A percentile compares a stretch with the other conserved stretches of the same genome.
Conservation (phyloP, 148 eudicot genomes). For the Rhododendron molle region DNA sequence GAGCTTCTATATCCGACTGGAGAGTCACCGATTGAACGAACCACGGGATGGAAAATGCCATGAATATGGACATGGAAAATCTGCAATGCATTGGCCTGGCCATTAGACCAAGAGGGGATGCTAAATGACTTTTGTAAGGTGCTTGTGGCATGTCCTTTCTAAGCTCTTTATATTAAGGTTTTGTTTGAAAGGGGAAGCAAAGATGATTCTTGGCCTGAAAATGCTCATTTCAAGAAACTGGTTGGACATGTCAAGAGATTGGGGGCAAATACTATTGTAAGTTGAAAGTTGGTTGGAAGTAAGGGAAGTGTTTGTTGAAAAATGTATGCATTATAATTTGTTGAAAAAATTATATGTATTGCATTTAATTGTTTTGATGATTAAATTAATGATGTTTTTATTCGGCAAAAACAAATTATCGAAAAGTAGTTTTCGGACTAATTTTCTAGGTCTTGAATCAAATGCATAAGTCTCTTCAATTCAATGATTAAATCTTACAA, state of each 20-base stretch:
- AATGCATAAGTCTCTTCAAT: no score
- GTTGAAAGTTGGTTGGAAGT: background rate
- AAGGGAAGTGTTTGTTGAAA: no score
- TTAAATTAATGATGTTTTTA: no score
- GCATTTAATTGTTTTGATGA: no score
- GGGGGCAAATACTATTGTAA: background rate
- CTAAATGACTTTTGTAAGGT: background rate
- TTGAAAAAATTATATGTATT: no score
- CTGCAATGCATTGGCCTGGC: background rate
- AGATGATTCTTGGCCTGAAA: background rate
- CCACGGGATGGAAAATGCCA: background rate
- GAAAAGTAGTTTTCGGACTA: no score
- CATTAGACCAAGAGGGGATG: background rate
- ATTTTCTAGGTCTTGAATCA: no score
- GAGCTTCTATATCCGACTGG: constrained; percentile 47
- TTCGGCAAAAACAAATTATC: no score
- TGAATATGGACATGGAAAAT: background rate
- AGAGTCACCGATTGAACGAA: constrained; percentile 33
- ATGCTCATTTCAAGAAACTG: constrained; percentile 8
- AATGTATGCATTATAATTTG: no score
- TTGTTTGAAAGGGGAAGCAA: background rate
- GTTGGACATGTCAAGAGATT: background rate
- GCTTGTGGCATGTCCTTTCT: background rate
- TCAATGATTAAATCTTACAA: no score
- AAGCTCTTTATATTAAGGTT: background rate